Evolutionary conservation across 2,329 filamentous ascomycete species (phyloP).

Genomic region (Trichoderma sp.): DNA sequence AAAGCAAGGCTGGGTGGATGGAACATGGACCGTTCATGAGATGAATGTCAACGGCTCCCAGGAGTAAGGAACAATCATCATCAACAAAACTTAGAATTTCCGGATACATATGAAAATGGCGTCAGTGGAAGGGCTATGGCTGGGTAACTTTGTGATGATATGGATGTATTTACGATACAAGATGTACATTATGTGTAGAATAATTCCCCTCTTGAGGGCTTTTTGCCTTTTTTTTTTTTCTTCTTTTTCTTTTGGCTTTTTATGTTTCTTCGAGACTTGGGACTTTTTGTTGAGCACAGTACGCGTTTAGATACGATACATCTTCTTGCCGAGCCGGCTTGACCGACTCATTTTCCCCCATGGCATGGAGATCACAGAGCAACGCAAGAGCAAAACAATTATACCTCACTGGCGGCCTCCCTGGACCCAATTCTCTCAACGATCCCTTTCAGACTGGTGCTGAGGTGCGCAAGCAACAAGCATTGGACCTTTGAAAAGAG

Average conservation of each 20-base stretch:
- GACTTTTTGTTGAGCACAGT: neutral
- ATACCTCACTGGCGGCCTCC: neutral
- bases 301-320: conserved; percentile 69
- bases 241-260: neutral
- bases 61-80: conserved; percentile 30
- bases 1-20: conserved; percentile 77
- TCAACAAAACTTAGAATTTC: neutral
- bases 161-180: conserved; percentile 34
- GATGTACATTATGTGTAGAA: conserved; percentile 36
- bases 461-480: conserved; percentile 42
- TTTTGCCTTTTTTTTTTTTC: neutral
- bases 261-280: neutral
- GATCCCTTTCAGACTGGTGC: conserved; percentile 27
- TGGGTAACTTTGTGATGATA: conserved; percentile 29
- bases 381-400: conserved; percentile 59
- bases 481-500: conserved; percentile 14
- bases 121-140: conserved; percentile 1
- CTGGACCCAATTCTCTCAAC: conserved; percentile 7
- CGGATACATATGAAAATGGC: conserved; percentile 11
- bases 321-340: conserved; percentile 52
- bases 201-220: conserved; percentile 32
- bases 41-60: conserved; percentile 64
- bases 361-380: conserved; percentile 64
- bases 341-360: conserved; percentile 35
- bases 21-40: conserved; percentile 74